Evolutionary conservation across 345 rosid genomes (phyloP).

Genomic region (Sisymbrium irio): DNA sequence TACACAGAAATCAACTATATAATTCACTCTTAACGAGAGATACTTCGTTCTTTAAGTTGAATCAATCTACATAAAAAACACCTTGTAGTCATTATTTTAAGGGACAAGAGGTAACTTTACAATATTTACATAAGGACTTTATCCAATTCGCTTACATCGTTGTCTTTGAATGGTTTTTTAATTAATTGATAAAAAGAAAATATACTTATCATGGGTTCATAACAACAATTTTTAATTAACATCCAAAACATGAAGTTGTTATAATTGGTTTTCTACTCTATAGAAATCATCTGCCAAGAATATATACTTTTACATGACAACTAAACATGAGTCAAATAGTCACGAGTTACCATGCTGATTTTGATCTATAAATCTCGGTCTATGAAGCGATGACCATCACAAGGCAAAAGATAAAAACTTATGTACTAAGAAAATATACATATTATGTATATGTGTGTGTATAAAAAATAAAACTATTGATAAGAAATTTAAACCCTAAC

Average conservation of each 20-base stretch:
- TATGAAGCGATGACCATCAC: background rate
- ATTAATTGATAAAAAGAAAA: background rate
- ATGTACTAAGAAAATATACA: constrained; percentile 5
- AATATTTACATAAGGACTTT: background rate
- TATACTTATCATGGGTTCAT: background rate
- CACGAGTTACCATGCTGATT: background rate
- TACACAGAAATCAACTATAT: constrained; percentile 17
- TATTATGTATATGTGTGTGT: background rate
- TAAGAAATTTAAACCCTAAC: constrained; percentile 27
- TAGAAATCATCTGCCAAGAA: background rate
- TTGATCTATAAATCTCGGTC: background rate
- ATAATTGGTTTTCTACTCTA: background rate
- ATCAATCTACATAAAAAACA: background rate
- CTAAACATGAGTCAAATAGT: background rate
- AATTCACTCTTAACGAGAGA: background rate
- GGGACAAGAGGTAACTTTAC: constrained; percentile 17
- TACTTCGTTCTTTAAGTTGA: constrained; percentile 1
- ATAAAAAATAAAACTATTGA: constrained; percentile 11
- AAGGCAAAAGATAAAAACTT: constrained; percentile 7
- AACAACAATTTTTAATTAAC: background rate
- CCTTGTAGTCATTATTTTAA: background rate
- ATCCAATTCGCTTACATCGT: background rate
- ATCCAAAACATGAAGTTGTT: background rate
- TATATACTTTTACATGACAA: background rate
- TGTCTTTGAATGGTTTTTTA: background rate